A percentile compares a stretch with the other conserved stretches of the same genome.
Conservation (phyloP, 1,284 basidiomycete species). For the Marasmius oreades region DNA sequence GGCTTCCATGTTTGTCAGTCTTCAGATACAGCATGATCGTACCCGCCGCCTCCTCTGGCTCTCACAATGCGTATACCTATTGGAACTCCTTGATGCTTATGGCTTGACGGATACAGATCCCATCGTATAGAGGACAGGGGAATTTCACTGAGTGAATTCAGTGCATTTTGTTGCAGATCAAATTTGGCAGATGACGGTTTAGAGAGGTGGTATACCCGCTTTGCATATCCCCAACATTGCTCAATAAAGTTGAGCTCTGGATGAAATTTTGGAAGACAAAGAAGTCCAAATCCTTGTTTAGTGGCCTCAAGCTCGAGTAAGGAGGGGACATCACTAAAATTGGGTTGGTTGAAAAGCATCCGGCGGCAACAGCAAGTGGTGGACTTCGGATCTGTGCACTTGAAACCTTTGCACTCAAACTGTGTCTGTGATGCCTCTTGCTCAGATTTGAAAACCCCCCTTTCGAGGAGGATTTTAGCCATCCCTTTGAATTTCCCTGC, state of each 20-base stretch:
- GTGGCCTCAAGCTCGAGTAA: neutral
- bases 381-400: neutral
- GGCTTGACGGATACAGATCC: neutral
- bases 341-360: neutral
- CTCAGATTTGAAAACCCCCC: conserved; percentile 15
- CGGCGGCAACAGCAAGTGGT: too few relatives aligned
- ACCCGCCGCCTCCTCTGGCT: neutral
- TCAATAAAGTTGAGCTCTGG: neutral
- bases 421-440: too few relatives aligned
- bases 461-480: conserved; percentile 20
- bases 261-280: neutral
- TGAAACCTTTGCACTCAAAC: neutral
- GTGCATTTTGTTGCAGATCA: too few relatives aligned
- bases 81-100: conserved; percentile 5
- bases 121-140: too few relatives aligned
- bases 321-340: neutral
- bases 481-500: conserved; percentile 29
- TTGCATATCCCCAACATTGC: neutral
- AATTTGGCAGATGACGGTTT: neutral
- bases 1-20: neutral
- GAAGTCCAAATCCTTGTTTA: too few relatives aligned
- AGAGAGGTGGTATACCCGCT: neutral
- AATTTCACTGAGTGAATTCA: too few relatives aligned
- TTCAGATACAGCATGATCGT: neutral
- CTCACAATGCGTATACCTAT: conserved; percentile 1